phyloP scores from a whole-genome alignment of 495 filamentous ascomycete species.

The Corynascus novoguineensis region DNA sequence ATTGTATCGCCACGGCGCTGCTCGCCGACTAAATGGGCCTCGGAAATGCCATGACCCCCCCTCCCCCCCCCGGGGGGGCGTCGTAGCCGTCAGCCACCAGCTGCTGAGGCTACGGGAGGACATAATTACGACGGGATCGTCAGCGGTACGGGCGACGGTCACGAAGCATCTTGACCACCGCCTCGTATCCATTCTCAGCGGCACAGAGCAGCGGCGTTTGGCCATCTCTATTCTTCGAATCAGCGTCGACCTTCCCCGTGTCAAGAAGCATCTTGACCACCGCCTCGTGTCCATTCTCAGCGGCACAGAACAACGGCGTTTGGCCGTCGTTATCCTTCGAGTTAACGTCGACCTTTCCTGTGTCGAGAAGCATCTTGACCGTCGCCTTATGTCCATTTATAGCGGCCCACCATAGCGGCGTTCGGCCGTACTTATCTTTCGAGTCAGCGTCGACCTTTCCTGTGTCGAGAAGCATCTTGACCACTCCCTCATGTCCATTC shows the following conservation, averaged over 20 bases:
- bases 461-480: no score
- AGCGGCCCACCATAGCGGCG: neutral
- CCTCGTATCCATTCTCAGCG: no score
- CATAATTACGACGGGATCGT: neutral
- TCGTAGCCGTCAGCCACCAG: neutral
- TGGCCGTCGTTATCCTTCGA: slow-evolving; percentile 15
- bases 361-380: slow-evolving; percentile 11
- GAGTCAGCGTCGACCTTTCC: neutral
- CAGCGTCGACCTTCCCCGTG: no score
- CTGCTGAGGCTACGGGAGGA: neutral
- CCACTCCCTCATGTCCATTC: no score
- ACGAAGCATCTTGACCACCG: neutral
- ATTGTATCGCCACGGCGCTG: neutral
- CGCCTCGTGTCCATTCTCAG: neutral
- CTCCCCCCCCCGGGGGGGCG: no score
- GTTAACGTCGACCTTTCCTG: slow-evolving; percentile 17
- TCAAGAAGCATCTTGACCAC: no score
- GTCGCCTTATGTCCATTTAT: neutral
- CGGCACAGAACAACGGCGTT: slow-evolving; percentile 5
- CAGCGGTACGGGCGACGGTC: neutral
- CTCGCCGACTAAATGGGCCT: neutral
- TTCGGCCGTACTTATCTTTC: neutral
- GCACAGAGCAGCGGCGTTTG: no score
- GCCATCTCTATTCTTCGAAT: no score
- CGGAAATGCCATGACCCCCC: neutral